These are phyloP conservation scores for Hylodesmum podocarpum DNA, from an alignment of 306 rosid species.

Conservation along the genomic window DNA sequence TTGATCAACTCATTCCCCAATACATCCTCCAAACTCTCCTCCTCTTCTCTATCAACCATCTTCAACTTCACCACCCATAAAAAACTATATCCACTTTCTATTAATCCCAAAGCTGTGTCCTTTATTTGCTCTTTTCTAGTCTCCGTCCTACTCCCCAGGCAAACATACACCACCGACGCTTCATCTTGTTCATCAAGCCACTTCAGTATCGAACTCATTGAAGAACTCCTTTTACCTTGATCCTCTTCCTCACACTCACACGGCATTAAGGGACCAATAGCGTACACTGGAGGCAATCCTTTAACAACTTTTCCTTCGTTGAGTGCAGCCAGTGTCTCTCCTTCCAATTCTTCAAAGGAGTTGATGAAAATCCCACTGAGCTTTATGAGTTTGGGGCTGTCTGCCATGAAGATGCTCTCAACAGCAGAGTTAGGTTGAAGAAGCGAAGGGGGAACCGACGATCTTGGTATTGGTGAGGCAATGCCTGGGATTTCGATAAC, in stretches of 20 bases:
- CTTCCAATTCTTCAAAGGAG: too few species aligned
- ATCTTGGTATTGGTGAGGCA: constrained; percentile 25
- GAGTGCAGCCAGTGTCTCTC: too few species aligned
- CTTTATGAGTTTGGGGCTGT: too few species aligned
- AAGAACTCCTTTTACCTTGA: not conserved
- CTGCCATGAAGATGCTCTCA: not conserved
- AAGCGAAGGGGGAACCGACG: constrained; percentile 43
- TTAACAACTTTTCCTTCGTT: too few species aligned
- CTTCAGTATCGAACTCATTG: not conserved
- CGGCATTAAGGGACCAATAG: constrained; percentile 8
- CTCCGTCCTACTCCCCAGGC: constrained; percentile 50
- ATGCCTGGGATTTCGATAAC: constrained; percentile 33
- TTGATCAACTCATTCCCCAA: constrained; percentile 10
- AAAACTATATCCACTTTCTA: not conserved
- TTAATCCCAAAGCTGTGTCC: constrained; percentile 45
- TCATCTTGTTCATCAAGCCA: constrained; percentile 44
- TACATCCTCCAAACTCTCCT: not conserved
- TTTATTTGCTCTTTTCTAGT: constrained; percentile 33
- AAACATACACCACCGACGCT: constrained; percentile 43
- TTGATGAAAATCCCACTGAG: too few species aligned
- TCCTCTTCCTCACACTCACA: constrained; percentile 36
- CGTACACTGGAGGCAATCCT: too few species aligned
- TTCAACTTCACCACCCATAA: too few species aligned
- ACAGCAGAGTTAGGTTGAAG: constrained; percentile 9
- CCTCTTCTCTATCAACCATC: not conserved